Conservation (phyloP, 768 basidiomycete genomes). For the Udeniomyces megalosporus region DNA sequence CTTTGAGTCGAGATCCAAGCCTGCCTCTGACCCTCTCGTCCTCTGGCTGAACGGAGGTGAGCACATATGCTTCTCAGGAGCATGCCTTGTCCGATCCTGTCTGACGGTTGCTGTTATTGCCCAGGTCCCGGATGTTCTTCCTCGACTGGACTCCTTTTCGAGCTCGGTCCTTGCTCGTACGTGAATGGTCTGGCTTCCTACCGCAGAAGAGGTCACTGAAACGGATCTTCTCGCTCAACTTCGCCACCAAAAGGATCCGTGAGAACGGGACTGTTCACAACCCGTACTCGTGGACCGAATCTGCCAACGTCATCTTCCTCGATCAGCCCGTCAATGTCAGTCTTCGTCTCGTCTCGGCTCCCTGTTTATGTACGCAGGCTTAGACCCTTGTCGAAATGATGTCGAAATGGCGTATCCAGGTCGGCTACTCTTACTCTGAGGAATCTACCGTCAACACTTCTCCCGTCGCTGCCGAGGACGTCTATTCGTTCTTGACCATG, state of each 20-base stretch:
- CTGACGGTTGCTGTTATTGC: too few relatives aligned
- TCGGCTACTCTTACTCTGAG: conserved; percentile 58
- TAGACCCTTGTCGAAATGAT: too few relatives aligned
- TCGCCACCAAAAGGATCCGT: conserved; percentile 64
- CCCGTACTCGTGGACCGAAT: conserved; percentile 66
- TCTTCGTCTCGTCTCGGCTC: too few relatives aligned
- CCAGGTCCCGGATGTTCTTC: conserved; percentile 26
- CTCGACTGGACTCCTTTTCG: conserved; percentile 16
- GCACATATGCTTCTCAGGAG: too few relatives aligned
- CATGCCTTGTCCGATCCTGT: too few relatives aligned
- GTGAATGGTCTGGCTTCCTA: conserved; percentile 76
- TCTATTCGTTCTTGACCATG: conserved; percentile 44
- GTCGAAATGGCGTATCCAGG: conserved; percentile 41
- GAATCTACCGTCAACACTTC: conserved; percentile 59
- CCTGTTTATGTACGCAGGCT: too few relatives aligned
- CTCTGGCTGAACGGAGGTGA: conserved; percentile 87
- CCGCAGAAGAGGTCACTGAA: too few relatives aligned
- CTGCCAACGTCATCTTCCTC: conserved; percentile 41
- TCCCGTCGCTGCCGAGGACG: conserved; percentile 75
- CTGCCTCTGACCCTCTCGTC: conserved; percentile 61
- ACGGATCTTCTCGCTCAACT: conserved; percentile 93
- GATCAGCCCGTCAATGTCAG: conserved; percentile 35
- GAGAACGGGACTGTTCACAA: conserved; percentile 42
- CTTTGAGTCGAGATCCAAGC: conserved; percentile 66
- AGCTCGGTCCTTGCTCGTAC: conserved; percentile 37